Evolutionary conservation across 495 filamentous ascomycete genomes (phyloP).

Genomic region (Penicillium canariense): DNA sequence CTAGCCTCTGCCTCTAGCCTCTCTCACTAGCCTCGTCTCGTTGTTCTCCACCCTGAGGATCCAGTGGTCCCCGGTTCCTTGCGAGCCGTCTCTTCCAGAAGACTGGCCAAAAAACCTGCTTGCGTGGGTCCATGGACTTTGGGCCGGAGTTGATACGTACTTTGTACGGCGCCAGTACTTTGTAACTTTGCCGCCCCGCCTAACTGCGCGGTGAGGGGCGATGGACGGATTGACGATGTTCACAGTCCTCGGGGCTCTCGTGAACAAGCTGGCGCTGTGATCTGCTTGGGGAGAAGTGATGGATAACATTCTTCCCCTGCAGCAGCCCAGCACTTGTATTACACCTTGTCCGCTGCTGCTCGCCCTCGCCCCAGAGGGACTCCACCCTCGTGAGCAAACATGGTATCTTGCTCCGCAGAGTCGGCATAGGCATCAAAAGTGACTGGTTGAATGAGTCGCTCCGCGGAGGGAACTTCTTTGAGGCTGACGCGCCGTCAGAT

Average conservation of each 20-base stretch:
- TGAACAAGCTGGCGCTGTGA: not conserved
- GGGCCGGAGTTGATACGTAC: not conserved
- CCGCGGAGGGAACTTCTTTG: not conserved
- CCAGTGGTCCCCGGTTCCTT: not conserved
- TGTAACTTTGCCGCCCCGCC: not conserved
- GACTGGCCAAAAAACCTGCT: not conserved
- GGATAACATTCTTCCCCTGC: conserved; percentile 4
- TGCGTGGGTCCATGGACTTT: conserved; percentile 1
- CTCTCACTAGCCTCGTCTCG: not conserved
- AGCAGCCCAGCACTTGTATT: not conserved
- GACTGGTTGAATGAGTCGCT: not conserved
- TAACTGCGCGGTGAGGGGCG: not conserved
- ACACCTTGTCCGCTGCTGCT: not conserved
- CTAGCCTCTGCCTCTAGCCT: not conserved
- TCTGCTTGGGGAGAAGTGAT: not conserved
- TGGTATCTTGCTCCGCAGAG: too few species aligned
- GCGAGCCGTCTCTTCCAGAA: not conserved
- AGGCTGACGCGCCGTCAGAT: not conserved
- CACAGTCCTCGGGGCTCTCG: not conserved
- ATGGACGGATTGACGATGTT: not conserved
- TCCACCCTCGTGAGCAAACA: not conserved
- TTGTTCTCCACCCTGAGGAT: not conserved
- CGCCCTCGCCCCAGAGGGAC: not conserved
- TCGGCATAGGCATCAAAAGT: too few species aligned
- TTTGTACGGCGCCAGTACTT: not conserved